phyloP scores from a whole-genome alignment of 129 eudicot genomes.

The carrot (Daucus carota) region DH1_v3.0 NC_030381.2:36341501-36342000 shows the following conservation, averaged over 20 bases:
- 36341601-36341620: slow-evolving; percentile 33
- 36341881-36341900: background rate
- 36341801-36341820: background rate
- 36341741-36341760: background rate
- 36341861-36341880: background rate
- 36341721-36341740: background rate
- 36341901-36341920: background rate
- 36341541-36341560: slow-evolving; percentile 99
- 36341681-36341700: background rate
- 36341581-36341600: slow-evolving; percentile 98
- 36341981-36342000: background rate
- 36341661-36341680: background rate
- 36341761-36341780: background rate
- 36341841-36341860: background rate
- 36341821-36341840: background rate
- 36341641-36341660: background rate
- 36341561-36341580: slow-evolving; percentile 95
- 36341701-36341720: background rate
- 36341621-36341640: background rate
- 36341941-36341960: background rate
- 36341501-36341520: slow-evolving; percentile 98
- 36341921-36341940: too few relatives aligned
- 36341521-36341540: slow-evolving; percentile 98
- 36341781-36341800: background rate
- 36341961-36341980: background rate